phyloP scores from a whole-genome alignment of 345 rosid genomes.

The Euphorbia peplus region DNA sequence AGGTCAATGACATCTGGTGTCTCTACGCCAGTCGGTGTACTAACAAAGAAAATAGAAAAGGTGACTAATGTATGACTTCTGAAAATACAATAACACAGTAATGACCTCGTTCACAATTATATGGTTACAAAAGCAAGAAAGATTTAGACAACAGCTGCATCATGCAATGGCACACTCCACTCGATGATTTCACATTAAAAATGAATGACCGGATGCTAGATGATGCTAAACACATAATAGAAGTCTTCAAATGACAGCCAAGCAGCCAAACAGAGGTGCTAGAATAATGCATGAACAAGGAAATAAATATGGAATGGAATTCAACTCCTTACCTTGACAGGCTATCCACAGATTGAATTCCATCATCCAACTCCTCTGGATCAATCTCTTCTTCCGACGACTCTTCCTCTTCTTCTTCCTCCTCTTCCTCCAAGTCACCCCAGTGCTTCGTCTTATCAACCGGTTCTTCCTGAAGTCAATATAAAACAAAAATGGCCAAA shows the following conservation, averaged over 20 bases:
- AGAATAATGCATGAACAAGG: not conserved
- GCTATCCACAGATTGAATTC: conserved; percentile 88
- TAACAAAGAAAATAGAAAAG: conserved; percentile 23
- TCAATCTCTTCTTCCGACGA: conserved; percentile 77
- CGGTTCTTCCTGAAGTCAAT: conserved; percentile 82
- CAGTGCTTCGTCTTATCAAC: conserved; percentile 96
- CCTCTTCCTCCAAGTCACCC: conserved; percentile 99
- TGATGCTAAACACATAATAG: not conserved
- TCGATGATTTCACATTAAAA: not conserved
- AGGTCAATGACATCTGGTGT: conserved; percentile 99
- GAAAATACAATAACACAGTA: not conserved
- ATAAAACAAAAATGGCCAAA: not conserved
- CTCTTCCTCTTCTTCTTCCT: conserved; percentile 73
- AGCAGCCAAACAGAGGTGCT: not conserved
- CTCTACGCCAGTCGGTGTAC: conserved; percentile 99
- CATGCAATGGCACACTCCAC: not conserved
- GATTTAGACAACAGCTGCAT: not conserved
- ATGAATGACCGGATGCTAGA: not conserved
- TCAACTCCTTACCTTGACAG: conserved; percentile 66
- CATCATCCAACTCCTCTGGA: conserved; percentile 89
- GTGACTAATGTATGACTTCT: conserved; percentile 1
- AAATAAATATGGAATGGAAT: not conserved
- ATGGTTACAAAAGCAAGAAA: not conserved
- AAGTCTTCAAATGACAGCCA: not conserved
- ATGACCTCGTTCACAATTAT: not conserved